phyloP scores from a whole-genome alignment of 441 rosid species.

The Arabidopsis lyrata region DNA sequence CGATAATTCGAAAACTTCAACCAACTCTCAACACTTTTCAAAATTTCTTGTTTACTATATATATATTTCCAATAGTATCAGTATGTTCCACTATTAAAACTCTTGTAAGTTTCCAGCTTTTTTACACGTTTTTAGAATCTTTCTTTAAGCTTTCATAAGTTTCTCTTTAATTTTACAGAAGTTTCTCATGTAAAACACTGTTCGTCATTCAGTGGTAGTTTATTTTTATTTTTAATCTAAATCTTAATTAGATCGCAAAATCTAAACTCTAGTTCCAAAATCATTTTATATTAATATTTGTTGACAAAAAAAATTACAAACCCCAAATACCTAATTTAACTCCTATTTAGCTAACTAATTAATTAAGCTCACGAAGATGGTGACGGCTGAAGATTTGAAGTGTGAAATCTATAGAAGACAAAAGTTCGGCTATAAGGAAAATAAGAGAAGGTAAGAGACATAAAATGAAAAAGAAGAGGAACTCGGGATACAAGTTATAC shows the following conservation, averaged over 20 bases:
- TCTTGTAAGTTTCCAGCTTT: background rate
- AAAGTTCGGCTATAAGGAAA: background rate
- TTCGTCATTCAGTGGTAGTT: background rate
- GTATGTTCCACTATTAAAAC: background rate
- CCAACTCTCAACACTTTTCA: background rate
- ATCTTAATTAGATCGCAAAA: too few species aligned
- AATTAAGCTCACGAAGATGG: background rate
- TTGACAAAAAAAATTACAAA: background rate
- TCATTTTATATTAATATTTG: background rate
- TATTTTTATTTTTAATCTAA: background rate
- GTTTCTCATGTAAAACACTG: background rate
- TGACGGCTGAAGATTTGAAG: background rate
- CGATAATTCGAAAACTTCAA: background rate
- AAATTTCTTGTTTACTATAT: background rate
- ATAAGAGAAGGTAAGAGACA: background rate
- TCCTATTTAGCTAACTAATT: background rate
- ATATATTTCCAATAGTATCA: background rate
- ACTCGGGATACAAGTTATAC: background rate
- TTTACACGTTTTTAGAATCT: background rate
- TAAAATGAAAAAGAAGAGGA: background rate
- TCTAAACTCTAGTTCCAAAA: background rate
- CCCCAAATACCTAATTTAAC: background rate
- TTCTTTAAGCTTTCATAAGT: background rate
- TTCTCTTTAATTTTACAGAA: background rate
- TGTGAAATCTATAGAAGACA: too few species aligned